Base-by-base conservation (phyloP, 2,329 filamentous ascomycete genomes). In the Aspergillus calidoustus region DNA sequence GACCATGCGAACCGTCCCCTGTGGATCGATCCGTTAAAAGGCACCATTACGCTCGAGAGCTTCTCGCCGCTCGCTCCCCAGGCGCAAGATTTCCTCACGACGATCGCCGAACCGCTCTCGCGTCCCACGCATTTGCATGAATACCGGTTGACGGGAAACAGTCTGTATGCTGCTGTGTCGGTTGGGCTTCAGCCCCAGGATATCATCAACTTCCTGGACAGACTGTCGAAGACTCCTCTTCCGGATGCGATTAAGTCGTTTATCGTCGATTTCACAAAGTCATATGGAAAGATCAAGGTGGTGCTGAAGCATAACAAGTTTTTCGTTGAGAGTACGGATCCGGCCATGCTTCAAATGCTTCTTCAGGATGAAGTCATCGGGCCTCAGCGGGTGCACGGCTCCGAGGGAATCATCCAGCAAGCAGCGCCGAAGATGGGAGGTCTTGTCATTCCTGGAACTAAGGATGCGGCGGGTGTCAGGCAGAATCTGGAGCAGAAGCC, bases 261-360 rank as follows among this genome's bases (percentile, higher is more conserved):
- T 75, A 94, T 90, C 66, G 83, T 94, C 67, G 88, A 88, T 63
- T 95, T 92, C 65, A 96, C 93, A 6, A 89, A 91, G 66, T 95
- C 91, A 56, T 98, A 95, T 74, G 95, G 95, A 66, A 98, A 97
- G 78, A 93, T 97, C 59, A 95, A 97, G 76, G 86, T 98, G 57
- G 95, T 98, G 49, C 79, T 98, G 65, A 96, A 97, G 76, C 91
- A 97, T 71, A 98, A 94, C 65, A 91, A 92, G 67, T 97, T 96
- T 77, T 97, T 91, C 69, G 89, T 98, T 64, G 95, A 99, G 78
- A 97, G 91, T 71, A 89, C 91, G 22, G 94, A 98, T 76, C 90
- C 93, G 13, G 84, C 89, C 11, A 91, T 97, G 74, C 83, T 98
- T 60, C 92, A 97, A 76, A 90, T 86, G 71, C 83, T 98, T n/a